Evolutionary conservation across 495 filamentous ascomycete genomes (phyloP).

Genomic region (Talaromyces wortmannii): DNA sequence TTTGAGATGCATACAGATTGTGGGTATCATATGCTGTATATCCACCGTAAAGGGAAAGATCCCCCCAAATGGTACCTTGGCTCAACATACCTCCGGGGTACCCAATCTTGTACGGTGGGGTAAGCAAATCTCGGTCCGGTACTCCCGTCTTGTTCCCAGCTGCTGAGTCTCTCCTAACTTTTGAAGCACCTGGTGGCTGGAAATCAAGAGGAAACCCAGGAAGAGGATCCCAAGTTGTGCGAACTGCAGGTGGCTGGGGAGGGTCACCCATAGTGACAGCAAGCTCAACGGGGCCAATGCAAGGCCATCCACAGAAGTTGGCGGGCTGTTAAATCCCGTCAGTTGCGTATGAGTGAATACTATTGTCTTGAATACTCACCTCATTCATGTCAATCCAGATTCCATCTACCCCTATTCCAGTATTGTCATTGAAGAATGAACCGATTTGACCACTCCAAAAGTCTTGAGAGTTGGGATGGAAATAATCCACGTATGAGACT

Average conservation of each 20-base stretch:
- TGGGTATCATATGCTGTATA: constrained; percentile 14
- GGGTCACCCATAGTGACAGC: constrained; percentile 9
- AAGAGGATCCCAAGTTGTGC: constrained; percentile 9
- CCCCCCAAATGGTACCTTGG: constrained; percentile 4
- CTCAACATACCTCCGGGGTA: constrained; percentile 9
- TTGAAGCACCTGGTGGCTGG: constrained; percentile 7
- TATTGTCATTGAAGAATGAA: neutral
- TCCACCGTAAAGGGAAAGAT: constrained; percentile 26
- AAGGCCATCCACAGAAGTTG: constrained; percentile 7
- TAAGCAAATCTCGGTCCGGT: constrained; percentile 7
- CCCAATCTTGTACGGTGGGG: constrained; percentile 13
- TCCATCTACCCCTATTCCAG: constrained; percentile 7
- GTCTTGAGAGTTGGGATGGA: constrained; percentile 10
- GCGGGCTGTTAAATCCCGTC: neutral
- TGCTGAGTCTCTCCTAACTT: constrained; percentile 35
- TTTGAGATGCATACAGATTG: constrained; percentile 46
- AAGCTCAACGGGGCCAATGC: constrained; percentile 8
- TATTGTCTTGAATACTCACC: neutral
- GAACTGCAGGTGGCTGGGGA: constrained; percentile 10
- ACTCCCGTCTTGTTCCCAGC: constrained; percentile 21
- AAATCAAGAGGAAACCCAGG: constrained; percentile 14
- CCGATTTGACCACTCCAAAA: constrained; percentile 10
- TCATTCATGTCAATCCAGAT: constrained; percentile 23
- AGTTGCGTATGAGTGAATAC: no score
- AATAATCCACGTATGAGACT: constrained; percentile 17